Conservation (phyloP, 2,329 filamentous ascomycete genomes). For the Trichoderma asperellum region DNA sequence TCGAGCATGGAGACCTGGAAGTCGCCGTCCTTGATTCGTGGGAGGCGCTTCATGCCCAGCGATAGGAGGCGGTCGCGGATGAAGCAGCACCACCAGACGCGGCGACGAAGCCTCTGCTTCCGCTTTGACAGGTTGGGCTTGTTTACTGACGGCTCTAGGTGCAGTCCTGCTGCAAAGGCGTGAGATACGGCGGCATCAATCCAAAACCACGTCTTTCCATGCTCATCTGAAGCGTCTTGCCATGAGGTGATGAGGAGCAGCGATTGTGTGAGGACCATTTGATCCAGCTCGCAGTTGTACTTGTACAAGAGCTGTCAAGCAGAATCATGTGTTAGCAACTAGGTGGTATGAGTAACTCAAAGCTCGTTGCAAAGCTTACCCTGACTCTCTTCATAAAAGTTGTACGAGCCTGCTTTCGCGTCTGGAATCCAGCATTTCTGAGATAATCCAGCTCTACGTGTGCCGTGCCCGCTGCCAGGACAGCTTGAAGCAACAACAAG, state of each 20-base stretch:
- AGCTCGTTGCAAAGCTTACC: background rate
- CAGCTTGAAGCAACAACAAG: conserved; percentile 14
- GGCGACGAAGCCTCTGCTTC: conserved; percentile 14
- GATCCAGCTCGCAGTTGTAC: conserved; percentile 22
- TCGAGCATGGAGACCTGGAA: conserved; percentile 23
- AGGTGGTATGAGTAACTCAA: background rate
- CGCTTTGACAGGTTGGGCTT: conserved; percentile 21
- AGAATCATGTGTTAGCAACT: background rate
- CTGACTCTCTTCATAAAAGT: conserved; percentile 13
- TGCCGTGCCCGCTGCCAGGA: conserved; percentile 17
- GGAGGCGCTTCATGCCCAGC: conserved; percentile 18
- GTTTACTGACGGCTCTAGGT: conserved; percentile 14
- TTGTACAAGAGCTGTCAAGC: conserved; percentile 8
- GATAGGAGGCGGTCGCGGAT: conserved; percentile 24
- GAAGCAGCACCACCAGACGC: conserved; percentile 26
- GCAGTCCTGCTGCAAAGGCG: conserved; percentile 24
- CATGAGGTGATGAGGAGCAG: conserved; percentile 21
- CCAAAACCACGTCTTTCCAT: conserved; percentile 25
- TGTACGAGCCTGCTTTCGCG: conserved; percentile 12
- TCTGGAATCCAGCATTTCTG: conserved; percentile 5
- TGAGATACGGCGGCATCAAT: conserved; percentile 22
- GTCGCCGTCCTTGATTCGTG: conserved; percentile 19
- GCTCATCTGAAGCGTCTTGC: conserved; percentile 21
- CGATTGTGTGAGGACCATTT: conserved; percentile 23
- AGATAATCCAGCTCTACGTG: conserved; percentile 19